Percentiles rank a stretch among this genome's conserved stretches.
Evolutionary conservation across 2,329 filamentous ascomycete genomes (phyloP).

Genomic region (Incumbomyces delicatus): DNA sequence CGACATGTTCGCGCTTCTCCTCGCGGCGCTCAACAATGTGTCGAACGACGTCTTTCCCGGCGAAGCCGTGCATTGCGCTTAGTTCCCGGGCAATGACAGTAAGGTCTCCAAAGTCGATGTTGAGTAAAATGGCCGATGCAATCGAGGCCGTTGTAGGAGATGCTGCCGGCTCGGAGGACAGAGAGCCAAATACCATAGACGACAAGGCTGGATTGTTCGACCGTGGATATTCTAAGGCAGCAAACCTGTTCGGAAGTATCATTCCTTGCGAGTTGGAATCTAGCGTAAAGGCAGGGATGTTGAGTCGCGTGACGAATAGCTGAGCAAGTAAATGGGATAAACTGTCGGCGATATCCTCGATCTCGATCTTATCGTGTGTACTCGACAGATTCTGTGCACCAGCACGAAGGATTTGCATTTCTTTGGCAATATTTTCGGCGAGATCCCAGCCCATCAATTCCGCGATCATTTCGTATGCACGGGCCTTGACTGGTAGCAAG

Average conservation of each 20-base stretch:
- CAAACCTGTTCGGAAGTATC: conserved; percentile 13
- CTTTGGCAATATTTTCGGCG: conserved; percentile 15
- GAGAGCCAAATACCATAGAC: conserved; percentile 21
- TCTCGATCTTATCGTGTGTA: neutral
- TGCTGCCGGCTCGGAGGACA: conserved; percentile 13
- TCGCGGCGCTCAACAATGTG: conserved; percentile 17
- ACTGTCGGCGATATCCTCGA: conserved; percentile 1
- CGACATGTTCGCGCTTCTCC: conserved; percentile 12
- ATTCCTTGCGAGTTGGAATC: conserved; percentile 6
- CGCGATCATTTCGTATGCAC: conserved; percentile 15
- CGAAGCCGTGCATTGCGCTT: neutral
- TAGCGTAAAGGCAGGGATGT: conserved; percentile 14
- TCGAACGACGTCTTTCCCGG: conserved; percentile 12
- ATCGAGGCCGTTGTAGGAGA: conserved; percentile 6
- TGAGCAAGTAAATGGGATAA: neutral
- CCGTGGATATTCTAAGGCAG: conserved; percentile 12
- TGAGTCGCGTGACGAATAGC: conserved; percentile 6
- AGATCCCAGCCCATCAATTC: conserved; percentile 19
- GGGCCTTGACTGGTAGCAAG: conserved; percentile 14
- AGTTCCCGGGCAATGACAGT: conserved; percentile 10
- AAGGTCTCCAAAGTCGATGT: conserved; percentile 19
- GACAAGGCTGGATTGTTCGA: conserved; percentile 18
- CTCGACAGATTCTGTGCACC: neutral
- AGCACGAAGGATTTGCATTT: conserved; percentile 11
- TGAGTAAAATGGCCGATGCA: conserved; percentile 18